These are phyloP conservation scores for Globisporangium emineosum DNA, from an alignment of 352 stramenopile species.

Conservation along the genomic window DNA sequence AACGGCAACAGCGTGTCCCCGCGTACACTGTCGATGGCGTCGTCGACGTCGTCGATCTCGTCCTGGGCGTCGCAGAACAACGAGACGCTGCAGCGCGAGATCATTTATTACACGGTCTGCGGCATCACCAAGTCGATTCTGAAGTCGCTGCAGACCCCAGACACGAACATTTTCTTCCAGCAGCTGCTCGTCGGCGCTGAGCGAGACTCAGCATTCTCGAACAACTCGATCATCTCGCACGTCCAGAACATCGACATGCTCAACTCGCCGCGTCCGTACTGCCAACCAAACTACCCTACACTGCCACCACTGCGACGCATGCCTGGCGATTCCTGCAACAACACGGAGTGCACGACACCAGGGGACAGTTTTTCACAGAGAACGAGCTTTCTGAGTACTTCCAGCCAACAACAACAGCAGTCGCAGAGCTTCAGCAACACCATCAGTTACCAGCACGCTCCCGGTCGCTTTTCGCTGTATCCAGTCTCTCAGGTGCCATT, in stretches of 20 bases:
- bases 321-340: slow-evolving; percentile 8
- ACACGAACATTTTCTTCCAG: slow-evolving; percentile 25
- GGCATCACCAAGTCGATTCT: slow-evolving; percentile 76
- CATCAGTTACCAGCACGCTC: slow-evolving; percentile 1
- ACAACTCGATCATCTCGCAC: slow-evolving; percentile 44
- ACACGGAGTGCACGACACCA: slow-evolving; percentile 5
- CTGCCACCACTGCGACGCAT: not conserved
- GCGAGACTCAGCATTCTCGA: slow-evolving; percentile 41
- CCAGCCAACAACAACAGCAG: slow-evolving; percentile 8
- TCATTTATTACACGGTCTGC: slow-evolving; percentile 83
- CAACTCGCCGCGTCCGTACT: slow-evolving; percentile 52
- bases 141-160: slow-evolving; percentile 35
- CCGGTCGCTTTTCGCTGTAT: slow-evolving; percentile 53
- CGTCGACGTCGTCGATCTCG: slow-evolving; percentile 26
- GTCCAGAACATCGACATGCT: slow-evolving; percentile 39
- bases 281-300: slow-evolving; percentile 19
- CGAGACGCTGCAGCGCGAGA: slow-evolving; percentile 73
- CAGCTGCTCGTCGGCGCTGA: slow-evolving; percentile 60
- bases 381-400: slow-evolving; percentile 13
- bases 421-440: slow-evolving; percentile 7
- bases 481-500: slow-evolving; percentile 73
- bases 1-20: not conserved
- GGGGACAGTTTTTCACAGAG: slow-evolving; percentile 7
- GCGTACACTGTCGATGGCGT: slow-evolving; percentile 5
- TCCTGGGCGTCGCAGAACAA: slow-evolving; percentile 62